Evolutionary conservation across 495 filamentous ascomycete genomes (phyloP).

Genomic region (Acidiella bohemica): DNA sequence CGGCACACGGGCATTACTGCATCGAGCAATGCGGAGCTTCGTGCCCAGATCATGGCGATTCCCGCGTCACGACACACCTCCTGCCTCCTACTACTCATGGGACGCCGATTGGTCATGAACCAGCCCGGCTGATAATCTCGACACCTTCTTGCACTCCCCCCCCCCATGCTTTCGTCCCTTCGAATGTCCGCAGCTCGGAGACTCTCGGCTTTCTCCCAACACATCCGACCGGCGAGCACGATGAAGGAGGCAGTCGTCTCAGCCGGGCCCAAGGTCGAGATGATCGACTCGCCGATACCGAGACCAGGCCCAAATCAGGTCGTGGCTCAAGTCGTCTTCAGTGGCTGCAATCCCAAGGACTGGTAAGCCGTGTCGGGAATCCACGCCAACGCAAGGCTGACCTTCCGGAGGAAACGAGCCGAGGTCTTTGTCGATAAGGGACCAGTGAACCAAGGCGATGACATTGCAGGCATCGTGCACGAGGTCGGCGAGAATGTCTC

Average conservation of each 20-base stretch:
- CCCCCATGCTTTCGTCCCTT: conserved; percentile 1
- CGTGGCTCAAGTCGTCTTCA: conserved; percentile 55
- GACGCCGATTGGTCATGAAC: no score
- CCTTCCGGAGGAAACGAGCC: conserved; percentile 26
- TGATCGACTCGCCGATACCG: conserved; percentile 53
- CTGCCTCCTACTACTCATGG: no score
- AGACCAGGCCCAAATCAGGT: conserved; percentile 46
- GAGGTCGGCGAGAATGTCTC: conserved; percentile 45
- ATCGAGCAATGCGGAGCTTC: no score
- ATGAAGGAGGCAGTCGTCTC: conserved; percentile 61
- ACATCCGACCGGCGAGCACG: conserved; percentile 3
- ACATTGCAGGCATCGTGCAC: conserved; percentile 56
- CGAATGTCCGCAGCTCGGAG: conserved; percentile 2
- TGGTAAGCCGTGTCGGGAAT: no score
- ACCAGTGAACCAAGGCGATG: conserved; percentile 49
- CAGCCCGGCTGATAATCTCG: no score
- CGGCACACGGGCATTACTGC: no score
- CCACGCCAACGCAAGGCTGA: conserved; percentile 1
- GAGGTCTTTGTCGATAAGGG: conserved; percentile 16
- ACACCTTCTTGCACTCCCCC: neutral
- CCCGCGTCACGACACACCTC: no score
- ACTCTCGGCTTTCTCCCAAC: neutral
- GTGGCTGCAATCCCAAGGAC: conserved; percentile 68
- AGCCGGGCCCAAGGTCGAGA: conserved; percentile 40
- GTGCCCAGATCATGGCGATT: no score